phyloP scores from a whole-genome alignment of 2,329 filamentous ascomycete genomes.

The Penicillium hordei region DNA sequence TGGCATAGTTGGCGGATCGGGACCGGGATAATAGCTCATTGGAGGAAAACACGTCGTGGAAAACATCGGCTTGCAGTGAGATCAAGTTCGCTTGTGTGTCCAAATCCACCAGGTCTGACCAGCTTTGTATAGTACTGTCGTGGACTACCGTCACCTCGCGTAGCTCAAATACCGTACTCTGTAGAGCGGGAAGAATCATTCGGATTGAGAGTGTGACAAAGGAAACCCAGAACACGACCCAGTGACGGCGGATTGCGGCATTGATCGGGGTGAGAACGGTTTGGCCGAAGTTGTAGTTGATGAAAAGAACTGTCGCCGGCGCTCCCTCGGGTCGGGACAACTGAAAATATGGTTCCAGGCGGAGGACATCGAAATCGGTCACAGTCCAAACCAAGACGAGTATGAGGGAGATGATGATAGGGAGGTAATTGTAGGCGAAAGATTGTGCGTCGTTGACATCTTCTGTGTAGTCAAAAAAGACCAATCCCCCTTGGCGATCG shows the following conservation, averaged over 20 bases:
- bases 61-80: slow-evolving; percentile 26
- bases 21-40: slow-evolving; percentile 22
- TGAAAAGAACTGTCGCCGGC: slow-evolving; percentile 35
- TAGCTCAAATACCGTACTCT: slow-evolving; percentile 34
- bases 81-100: slow-evolving; percentile 34
- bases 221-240: slow-evolving; percentile 35
- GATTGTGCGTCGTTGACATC: slow-evolving; percentile 29
- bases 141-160: slow-evolving; percentile 27
- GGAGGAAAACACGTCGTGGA: slow-evolving; percentile 22
- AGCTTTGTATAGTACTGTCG: slow-evolving; percentile 28
- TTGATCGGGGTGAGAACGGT: slow-evolving; percentile 35
- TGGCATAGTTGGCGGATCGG: slow-evolving; percentile 31
- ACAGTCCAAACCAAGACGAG: slow-evolving; percentile 52
- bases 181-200: slow-evolving; percentile 35
- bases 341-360: slow-evolving; percentile 51
- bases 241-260: slow-evolving; percentile 33
- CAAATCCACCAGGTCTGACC: slow-evolving; percentile 31
- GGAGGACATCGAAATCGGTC: slow-evolving; percentile 52
- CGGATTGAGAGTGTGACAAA: slow-evolving; percentile 34
- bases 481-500: slow-evolving; percentile 28
- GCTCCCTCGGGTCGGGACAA: slow-evolving; percentile 34
- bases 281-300: slow-evolving; percentile 41
- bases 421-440: slow-evolving; percentile 42
- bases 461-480: slow-evolving; percentile 32
- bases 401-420: slow-evolving; percentile 46